phyloP scores from a whole-genome alignment of 306 rosid genomes.

The Lablab purpureus region DNA sequence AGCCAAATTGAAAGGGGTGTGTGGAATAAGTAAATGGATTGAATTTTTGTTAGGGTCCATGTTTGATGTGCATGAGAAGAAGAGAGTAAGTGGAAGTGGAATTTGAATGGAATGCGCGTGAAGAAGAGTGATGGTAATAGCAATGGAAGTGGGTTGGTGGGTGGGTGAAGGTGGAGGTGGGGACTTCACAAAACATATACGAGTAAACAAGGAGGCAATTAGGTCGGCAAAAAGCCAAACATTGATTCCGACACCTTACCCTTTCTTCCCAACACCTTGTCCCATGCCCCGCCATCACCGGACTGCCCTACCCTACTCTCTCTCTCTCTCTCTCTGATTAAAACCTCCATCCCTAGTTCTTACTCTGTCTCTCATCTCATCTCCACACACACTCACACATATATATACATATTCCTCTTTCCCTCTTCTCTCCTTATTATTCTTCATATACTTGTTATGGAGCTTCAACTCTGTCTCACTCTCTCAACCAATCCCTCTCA shows the following conservation, averaged over 20 bases:
- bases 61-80: no score
- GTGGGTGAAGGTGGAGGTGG: no score
- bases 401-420: not conserved
- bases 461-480: constrained; percentile 82
- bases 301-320: not conserved
- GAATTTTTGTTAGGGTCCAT: not conserved
- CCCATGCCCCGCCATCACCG: constrained; percentile 52
- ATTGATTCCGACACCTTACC: constrained; percentile 63
- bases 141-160: not conserved
- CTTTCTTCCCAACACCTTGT: constrained; percentile 61
- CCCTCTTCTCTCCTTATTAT: not conserved
- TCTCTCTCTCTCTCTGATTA: not conserved
- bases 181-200: constrained; percentile 1
- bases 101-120: constrained; percentile 23
- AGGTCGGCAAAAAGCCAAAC: constrained; percentile 63
- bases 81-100: not conserved
- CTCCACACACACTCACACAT: not conserved
- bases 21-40: not conserved
- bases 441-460: constrained; percentile 48
- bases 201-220: constrained; percentile 38
- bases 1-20: not conserved
- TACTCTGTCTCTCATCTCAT: not conserved
- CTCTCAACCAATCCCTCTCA: constrained; percentile 49
- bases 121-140: not conserved
- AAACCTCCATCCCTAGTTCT: not conserved